phyloP scores from a whole-genome alignment of 148 eudicot species.

The Amaranthus cruentus region DNA sequence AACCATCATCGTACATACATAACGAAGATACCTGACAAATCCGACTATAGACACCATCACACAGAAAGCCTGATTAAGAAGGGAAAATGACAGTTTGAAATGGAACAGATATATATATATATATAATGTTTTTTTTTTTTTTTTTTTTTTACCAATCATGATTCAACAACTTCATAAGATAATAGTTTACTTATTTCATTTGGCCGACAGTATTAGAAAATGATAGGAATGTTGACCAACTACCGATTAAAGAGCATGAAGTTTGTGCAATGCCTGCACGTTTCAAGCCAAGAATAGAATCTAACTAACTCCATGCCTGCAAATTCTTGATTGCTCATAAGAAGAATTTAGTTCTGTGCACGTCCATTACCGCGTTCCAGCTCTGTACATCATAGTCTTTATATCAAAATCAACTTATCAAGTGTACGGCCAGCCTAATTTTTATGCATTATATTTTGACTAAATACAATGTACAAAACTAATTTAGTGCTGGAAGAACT shows the following conservation, averaged over 20 bases:
- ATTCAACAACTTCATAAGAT: neutral
- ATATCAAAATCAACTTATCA: no score
- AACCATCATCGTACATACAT: slow-evolving; percentile 13
- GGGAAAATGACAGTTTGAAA: neutral
- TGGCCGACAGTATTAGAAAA: slow-evolving; percentile 8
- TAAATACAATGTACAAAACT: no score
- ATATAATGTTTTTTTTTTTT: neutral
- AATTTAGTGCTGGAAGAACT: no score
- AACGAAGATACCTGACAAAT: slow-evolving; percentile 9
- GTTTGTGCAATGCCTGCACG: slow-evolving; percentile 17
- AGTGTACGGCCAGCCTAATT: no score
- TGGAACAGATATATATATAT: neutral
- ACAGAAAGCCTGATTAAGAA: neutral
- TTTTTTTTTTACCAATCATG: neutral
- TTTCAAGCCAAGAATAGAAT: neutral
- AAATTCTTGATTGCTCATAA: neutral
- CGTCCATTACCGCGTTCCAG: slow-evolving; percentile 12
- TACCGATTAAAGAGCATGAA: slow-evolving; percentile 3
- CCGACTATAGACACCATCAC: slow-evolving; percentile 14
- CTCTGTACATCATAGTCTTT: neutral
- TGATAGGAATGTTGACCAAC: neutral
- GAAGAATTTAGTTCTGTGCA: slow-evolving; percentile 10
- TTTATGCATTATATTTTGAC: no score
- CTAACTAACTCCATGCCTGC: neutral
- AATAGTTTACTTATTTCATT: slow-evolving; percentile 12